Percentiles rank a stretch among this genome's conserved stretches.
phyloP scores from a whole-genome alignment of 2,329 filamentous ascomycete species.

The Beauveria asiatica region DNA sequence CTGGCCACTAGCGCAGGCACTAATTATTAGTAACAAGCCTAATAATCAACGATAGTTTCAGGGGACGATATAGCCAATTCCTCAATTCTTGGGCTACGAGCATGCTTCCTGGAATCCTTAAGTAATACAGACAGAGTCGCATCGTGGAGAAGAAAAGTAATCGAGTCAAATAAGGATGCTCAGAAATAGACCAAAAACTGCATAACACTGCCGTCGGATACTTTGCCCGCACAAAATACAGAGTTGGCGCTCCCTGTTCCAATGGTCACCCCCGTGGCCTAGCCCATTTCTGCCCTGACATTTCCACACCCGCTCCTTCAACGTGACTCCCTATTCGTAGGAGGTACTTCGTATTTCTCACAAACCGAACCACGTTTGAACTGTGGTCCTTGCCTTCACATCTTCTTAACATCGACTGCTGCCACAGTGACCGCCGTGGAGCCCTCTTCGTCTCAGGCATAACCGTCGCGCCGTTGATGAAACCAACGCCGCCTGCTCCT shows the following conservation, averaged over 20 bases:
- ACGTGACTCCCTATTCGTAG: not conserved
- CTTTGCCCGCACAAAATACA: not conserved
- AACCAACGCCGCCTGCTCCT: slow-evolving; percentile 8
- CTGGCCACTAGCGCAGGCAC: not conserved
- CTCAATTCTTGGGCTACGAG: too few species aligned
- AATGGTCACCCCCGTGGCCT: not conserved
- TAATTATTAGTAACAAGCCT: not conserved
- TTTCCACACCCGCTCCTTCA: not conserved
- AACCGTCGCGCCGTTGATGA: not conserved
- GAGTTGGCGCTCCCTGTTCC: not conserved
- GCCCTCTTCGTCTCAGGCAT: slow-evolving; percentile 6
- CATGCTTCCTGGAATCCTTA: not conserved
- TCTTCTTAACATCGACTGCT: not conserved
- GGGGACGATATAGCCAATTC: not conserved
- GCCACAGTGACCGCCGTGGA: not conserved
- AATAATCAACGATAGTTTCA: slow-evolving; percentile 4
- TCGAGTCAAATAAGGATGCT: too few species aligned
- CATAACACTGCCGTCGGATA: not conserved
- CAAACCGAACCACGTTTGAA: not conserved
- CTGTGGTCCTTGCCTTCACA: not conserved
- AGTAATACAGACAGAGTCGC: not conserved
- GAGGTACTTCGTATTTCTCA: not conserved
- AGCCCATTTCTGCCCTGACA: not conserved
- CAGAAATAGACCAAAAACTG: not conserved
- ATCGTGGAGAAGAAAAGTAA: not conserved